Conservation (phyloP, 2,329 filamentous ascomycete genomes). For the Nothophoma quercina region DNA sequence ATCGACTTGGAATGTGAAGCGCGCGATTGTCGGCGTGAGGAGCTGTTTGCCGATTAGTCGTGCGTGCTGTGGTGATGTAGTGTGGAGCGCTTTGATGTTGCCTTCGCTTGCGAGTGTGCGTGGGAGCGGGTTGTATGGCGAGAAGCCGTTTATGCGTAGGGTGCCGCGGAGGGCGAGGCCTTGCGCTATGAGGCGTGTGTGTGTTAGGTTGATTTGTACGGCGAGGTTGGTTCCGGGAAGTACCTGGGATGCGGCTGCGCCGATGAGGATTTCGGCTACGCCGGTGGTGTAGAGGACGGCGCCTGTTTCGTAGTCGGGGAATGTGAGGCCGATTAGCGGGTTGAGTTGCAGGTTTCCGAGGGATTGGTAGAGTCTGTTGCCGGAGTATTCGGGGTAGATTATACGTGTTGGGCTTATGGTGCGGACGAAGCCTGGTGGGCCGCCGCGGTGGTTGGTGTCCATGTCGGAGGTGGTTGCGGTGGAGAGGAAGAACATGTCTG, state of each 20-base stretch:
- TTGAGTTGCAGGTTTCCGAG: slow-evolving; percentile 77
- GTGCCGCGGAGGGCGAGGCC: slow-evolving; percentile 74
- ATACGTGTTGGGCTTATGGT: slow-evolving; percentile 69
- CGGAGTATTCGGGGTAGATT: slow-evolving; percentile 84
- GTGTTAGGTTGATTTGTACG: slow-evolving; percentile 70
- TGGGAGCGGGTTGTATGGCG: slow-evolving; percentile 81
- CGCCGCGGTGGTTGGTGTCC: slow-evolving; percentile 86
- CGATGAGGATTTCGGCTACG: slow-evolving; percentile 69
- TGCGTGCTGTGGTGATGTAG: slow-evolving; percentile 50
- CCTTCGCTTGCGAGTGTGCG: slow-evolving; percentile 70
- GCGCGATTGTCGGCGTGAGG: slow-evolving; percentile 71
- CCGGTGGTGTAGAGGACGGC: slow-evolving; percentile 80
- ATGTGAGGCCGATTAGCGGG: slow-evolving; percentile 71
- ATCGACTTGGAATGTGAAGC: slow-evolving; percentile 66
- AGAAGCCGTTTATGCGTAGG: slow-evolving; percentile 64
- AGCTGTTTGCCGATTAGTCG: slow-evolving; percentile 65
- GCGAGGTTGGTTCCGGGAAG: slow-evolving; percentile 76
- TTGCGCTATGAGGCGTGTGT: slow-evolving; percentile 67
- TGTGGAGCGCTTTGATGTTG: slow-evolving; percentile 30
- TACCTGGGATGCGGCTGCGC: slow-evolving; percentile 66
- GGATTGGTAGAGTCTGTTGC: slow-evolving; percentile 84
- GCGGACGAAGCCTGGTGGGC: slow-evolving; percentile 75
- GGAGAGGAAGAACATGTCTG: slow-evolving; percentile 82
- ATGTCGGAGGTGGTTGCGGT: slow-evolving; percentile 70
- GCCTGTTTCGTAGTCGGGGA: slow-evolving; percentile 78